Percentiles rank a stretch among this genome's conserved stretches.
phyloP scores from a whole-genome alignment of 371 early-diverging fungal genomes.

The Coemansia sp. region DNA sequence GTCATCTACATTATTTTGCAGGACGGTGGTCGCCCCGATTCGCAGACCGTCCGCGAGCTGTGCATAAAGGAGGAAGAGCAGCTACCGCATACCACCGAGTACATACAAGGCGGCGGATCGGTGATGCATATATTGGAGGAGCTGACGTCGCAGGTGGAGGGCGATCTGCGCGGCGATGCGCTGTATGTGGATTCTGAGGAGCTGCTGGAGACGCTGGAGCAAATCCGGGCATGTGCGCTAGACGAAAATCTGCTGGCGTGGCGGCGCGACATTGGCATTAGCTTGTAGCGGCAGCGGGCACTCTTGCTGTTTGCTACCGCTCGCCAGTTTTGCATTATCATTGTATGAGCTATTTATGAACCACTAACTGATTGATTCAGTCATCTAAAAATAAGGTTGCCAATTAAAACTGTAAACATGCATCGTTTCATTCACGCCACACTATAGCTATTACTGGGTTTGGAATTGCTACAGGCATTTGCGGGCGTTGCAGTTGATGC shows the following conservation, averaged over 20 bases:
- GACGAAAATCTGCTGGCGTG: constrained; percentile 27
- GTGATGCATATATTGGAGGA: constrained; percentile 29
- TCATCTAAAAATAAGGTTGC: too few species aligned
- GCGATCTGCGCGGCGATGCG: constrained; percentile 34
- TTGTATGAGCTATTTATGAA: background rate
- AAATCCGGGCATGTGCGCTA: constrained; percentile 33
- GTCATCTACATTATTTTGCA: constrained; percentile 40
- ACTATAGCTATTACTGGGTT: background rate
- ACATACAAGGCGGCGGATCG: constrained; percentile 33
- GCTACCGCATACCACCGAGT: constrained; percentile 17
- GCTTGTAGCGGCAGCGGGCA: background rate
- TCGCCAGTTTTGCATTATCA: background rate
- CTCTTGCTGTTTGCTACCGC: background rate
- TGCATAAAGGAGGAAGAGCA: constrained; percentile 23
- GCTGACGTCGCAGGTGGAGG: constrained; percentile 40
- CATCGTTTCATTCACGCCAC: background rate
- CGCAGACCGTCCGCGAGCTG: constrained; percentile 12
- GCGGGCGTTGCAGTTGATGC: constrained; percentile 50
- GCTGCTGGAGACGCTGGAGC: constrained; percentile 23
- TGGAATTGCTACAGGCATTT: constrained; percentile 21
- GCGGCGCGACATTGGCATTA: constrained; percentile 24
- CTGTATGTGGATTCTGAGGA: constrained; percentile 32
- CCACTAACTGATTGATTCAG: background rate
- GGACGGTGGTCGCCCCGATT: constrained; percentile 27
- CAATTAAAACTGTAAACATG: too few species aligned